Evolutionary conservation across 1,284 basidiomycete genomes (phyloP), one percentile per base, ranked within the genome.

Genomic region (Thecaphora thlaspeos): DNA sequence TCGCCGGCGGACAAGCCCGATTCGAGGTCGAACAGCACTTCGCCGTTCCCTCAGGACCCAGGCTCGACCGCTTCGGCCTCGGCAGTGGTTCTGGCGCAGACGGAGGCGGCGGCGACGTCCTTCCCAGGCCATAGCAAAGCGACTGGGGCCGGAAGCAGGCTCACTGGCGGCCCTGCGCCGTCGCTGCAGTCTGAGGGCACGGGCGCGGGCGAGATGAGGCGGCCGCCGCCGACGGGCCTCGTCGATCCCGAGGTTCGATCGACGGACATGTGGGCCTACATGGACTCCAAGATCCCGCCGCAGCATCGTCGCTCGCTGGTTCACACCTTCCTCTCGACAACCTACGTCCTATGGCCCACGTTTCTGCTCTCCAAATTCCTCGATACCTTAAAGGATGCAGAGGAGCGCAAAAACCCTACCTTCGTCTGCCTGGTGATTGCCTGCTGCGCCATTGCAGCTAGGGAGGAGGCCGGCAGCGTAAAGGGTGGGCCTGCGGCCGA

Each of bases 371-470:
- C 54, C 43, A 58, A 65, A 23, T 65, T 65, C 28, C 58, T 65
- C 12, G 58, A 51, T 21, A 57, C 57, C 18, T 58, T 65, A 47
- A 65, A 65, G 36, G 49, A 57, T 39, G 57, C 56, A 36, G 34
- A 23, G 17, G 54, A 61, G 32, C 44, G 62, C 12, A 46, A 45
- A 12, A 55, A 61, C n/a, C 51, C 58, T 2, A 61, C 57, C 32
- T 65, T 65, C 32, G 54, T 65, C 43, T 57, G 54, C 44, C 62
- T 65, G 18, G 52, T 65, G 47, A 65, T 65, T 26, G 57, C 62
- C 10, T 55, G 57, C 34, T 65, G 62, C 28, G 62, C 62, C 4
- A 52, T 65, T 17, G 57, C 61, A 7, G 61, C 61, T 23, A 53
- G 61, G 8, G 56, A 64, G 41, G 61, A 64, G 43, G 61, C 61